Base-by-base conservation (phyloP, 208 protist species). In the Wallacemonas collosoma region DNA sequence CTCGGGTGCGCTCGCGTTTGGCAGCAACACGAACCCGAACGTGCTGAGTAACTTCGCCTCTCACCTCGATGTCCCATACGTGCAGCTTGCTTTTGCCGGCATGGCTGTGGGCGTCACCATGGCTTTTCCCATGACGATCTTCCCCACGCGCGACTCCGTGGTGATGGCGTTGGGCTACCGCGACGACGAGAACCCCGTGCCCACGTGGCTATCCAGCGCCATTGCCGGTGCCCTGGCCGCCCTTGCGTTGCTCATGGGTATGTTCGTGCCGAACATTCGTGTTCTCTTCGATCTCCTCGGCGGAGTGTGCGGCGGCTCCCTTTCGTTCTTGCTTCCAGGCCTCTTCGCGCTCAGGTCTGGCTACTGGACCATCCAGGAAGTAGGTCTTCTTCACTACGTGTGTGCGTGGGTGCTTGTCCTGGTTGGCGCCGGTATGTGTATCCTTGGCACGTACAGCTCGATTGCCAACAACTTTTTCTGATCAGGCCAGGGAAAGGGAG, bases 41-140 rank as follows among this genome's bases (percentile, higher is more conserved):
- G 77, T 96, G 50, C 81, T 96, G 73, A 77, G 80, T 38, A 96
- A 96, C 81, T 91, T 89, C 50, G 76, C 65, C 11, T 51, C 63
- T 38, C 80, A 88, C 68, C 70, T 87, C 39, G 73, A 85, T 50
- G 72, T 73, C 38, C 75, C 63, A 9, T 86, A 87, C 47, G 76
- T 92, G 41, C 76, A 76, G 65, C 15, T 92, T 7, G 88, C 87
- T 45, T 96, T 88, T 74, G 45, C 85, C 45, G 85, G 84, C 45
- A 93, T 93, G 75, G 77, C 74, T 51, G 44, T 95, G 14, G 80
- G 85, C 44, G 82, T 93, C 45, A 93, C 87, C 35, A 90, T 96
- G 81, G 85, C 83, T 38, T 94, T 96, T 71, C 91, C 91, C 11
- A 90, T 96, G 75, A 85, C 78, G 44, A 91, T 96, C 68, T 93